A percentile compares a stretch with the other conserved stretches of the same genome.
These are phyloP conservation scores for Pseudotsuga menziesii DNA, from an alignment of 75 land plant species.

Conservation along the genomic window DNA sequence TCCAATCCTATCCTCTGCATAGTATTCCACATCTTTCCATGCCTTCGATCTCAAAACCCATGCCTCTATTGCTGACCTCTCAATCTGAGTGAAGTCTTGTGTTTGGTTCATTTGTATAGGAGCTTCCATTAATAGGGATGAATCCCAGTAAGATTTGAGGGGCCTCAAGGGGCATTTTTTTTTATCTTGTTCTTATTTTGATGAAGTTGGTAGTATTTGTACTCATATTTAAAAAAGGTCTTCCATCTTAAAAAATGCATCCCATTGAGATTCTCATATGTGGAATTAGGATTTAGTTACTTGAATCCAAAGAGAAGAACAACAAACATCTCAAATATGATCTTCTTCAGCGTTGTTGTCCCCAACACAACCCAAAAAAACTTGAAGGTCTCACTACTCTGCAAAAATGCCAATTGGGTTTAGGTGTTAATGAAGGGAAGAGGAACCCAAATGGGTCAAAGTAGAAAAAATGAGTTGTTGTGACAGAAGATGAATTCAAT, in stretches of 20 bases:
- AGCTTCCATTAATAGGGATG: background rate
- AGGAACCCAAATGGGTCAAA: too few species aligned
- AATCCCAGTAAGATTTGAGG: background rate
- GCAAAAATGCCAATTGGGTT: too few species aligned
- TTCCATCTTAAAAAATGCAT: background rate
- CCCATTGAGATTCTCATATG: background rate
- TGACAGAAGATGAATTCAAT: too few species aligned
- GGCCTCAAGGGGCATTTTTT: too few species aligned
- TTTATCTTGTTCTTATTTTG: background rate
- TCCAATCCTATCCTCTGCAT: slow-evolving; percentile 9
- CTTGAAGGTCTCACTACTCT: background rate
- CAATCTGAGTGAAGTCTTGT: slow-evolving; percentile 23
- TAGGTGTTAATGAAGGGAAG: too few species aligned
- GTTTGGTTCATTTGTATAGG: slow-evolving; percentile 1
- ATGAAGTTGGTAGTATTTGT: background rate
- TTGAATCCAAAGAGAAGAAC: background rate
- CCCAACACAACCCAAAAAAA: background rate
- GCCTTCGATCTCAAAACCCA: slow-evolving; percentile 40
- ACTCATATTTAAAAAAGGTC: background rate
- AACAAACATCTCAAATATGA: background rate
- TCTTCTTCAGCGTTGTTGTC: background rate
- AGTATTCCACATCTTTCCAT: slow-evolving; percentile 44
- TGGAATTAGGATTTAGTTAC: background rate
- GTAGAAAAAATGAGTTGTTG: too few species aligned
- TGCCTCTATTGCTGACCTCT: slow-evolving; percentile 41